Evolutionary conservation across 495 filamentous ascomycete species (phyloP).

Genomic region (Pseudoneurospora amorphoporcata): DNA sequence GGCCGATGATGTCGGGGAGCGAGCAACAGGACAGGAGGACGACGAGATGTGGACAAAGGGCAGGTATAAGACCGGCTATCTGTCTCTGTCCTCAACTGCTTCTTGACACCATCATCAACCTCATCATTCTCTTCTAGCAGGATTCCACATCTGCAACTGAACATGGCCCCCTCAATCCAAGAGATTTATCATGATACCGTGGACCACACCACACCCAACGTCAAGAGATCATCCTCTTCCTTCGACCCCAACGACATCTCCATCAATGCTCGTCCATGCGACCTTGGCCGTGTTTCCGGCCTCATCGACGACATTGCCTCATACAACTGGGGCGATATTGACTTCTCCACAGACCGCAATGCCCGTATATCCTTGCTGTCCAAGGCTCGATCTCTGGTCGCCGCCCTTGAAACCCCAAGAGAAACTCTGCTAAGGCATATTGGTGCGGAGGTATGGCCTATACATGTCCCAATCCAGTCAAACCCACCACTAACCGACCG

Average conservation of each 20-base stretch:
- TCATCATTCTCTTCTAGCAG: not conserved
- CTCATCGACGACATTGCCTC: slow-evolving; percentile 11
- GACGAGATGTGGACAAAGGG: not conserved
- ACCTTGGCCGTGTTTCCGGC: slow-evolving; percentile 5
- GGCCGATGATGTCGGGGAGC: not conserved
- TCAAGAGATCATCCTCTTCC: not conserved
- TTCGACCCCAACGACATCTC: slow-evolving; percentile 6
- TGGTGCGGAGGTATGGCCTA: slow-evolving; percentile 19
- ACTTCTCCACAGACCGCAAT: slow-evolving; percentile 3
- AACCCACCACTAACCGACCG: not conserved
- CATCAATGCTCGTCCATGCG: slow-evolving; percentile 6
- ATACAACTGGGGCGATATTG: not conserved
- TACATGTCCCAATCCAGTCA: not conserved
- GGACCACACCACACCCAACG: not conserved
- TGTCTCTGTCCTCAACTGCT: not conserved
- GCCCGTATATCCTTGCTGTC: slow-evolving; percentile 13
- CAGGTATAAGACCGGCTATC: not conserved
- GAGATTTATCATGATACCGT: not conserved
- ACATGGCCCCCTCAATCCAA: not conserved
- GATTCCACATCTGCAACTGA: not conserved
- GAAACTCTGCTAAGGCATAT: slow-evolving; percentile 27
- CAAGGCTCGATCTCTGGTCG: slow-evolving; percentile 16
- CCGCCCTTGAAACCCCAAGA: slow-evolving; percentile 23
- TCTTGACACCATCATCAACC: not conserved
- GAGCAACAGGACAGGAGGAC: not conserved